Conservation (phyloP, 805 yeast species). For the Lipomyces yamanashiensis region DNA sequence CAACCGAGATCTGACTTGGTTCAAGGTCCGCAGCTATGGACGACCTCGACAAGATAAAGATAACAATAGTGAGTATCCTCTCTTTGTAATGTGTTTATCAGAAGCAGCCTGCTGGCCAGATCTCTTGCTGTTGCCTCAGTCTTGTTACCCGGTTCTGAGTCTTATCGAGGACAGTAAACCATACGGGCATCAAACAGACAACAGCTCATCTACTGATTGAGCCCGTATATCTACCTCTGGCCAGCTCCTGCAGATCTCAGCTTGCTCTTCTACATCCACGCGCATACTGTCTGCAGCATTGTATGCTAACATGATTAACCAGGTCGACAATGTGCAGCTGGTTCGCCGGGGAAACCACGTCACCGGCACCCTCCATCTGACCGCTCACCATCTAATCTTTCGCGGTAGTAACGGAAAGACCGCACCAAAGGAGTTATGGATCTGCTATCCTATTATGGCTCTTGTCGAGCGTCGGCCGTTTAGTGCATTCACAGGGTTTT, state of each 20-base stretch:
- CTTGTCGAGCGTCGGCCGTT: constrained; percentile 53
- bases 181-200: no score
- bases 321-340: constrained; percentile 57
- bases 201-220: no score
- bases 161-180: no score
- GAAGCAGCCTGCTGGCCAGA: background rate
- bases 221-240: no score
- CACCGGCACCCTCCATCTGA: constrained; percentile 68
- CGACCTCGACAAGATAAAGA: constrained; percentile 58
- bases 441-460: constrained; percentile 77
- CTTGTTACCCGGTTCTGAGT: background rate
- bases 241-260: no score
- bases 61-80: constrained; percentile 51
- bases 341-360: constrained; percentile 61
- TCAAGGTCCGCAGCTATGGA: constrained; percentile 1
- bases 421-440: constrained; percentile 72
- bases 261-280: no score
- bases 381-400: constrained; percentile 78
- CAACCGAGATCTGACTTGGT: background rate
- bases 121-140: background rate
- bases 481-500: constrained; percentile 42
- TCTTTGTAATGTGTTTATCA: background rate
- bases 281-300: no score
- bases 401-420: constrained; percentile 34
- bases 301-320: constrained; percentile 37